Evolutionary conservation across 139 green algal genomes (phyloP).

Genomic region (Micractinium conductrix): DNA sequence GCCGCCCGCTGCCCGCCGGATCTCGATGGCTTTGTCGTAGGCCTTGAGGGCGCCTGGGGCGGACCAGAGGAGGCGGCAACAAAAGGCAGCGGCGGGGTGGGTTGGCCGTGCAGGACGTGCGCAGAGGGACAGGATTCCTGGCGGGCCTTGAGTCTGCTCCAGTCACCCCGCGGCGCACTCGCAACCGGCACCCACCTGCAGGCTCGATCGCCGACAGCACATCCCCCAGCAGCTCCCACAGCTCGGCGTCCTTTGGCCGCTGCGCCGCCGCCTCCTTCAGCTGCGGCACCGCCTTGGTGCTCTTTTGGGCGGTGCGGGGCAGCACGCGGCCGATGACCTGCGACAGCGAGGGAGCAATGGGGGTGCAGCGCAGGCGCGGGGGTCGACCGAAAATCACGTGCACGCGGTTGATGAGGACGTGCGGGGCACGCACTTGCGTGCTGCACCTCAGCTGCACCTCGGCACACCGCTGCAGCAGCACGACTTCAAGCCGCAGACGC

Average conservation of each 20-base stretch:
- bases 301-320: constrained; percentile 38
- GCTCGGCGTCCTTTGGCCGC: constrained; percentile 44
- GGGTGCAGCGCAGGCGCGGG: too few species aligned
- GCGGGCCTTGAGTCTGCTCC: too few species aligned
- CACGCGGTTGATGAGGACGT: too few species aligned
- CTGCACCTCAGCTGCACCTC: too few species aligned
- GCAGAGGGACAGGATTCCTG: too few species aligned
- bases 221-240: constrained; percentile 89
- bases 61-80: not conserved
- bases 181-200: constrained; percentile 36
- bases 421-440: too few species aligned
- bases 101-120: too few species aligned
- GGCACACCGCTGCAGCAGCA: too few species aligned
- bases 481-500: too few species aligned
- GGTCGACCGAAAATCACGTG: too few species aligned
- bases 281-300: constrained; percentile 42
- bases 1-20: constrained; percentile 31
- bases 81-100: not conserved
- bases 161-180: too few species aligned
- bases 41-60: constrained; percentile 57
- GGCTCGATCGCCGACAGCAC: constrained; percentile 72
- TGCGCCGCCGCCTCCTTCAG: constrained; percentile 62
- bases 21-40: constrained; percentile 65
- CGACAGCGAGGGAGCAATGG: too few species aligned
- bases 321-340: constrained; percentile 56